These are phyloP conservation scores for Climacium dendroides DNA, from an alignment of 225 moss, liverwort and hornwort genomes.

Conservation along the genomic window DNA sequence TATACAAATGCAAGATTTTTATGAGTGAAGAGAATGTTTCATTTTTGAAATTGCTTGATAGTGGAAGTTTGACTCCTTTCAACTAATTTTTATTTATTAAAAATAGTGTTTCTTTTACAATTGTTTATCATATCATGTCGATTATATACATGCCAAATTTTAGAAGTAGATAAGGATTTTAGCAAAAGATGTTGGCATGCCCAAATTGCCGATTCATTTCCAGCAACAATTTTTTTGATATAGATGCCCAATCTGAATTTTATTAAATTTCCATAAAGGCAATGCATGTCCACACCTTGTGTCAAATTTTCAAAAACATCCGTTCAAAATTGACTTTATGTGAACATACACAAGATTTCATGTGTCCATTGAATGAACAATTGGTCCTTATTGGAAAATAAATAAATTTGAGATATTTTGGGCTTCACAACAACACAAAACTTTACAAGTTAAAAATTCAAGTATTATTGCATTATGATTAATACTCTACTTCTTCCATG, in stretches of 20 bases:
- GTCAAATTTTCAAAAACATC: neutral
- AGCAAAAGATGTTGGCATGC: fast-evolving
- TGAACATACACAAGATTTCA: neutral
- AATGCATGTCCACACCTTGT: neutral
- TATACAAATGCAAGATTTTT: neutral
- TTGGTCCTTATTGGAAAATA: neutral
- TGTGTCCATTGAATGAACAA: neutral
- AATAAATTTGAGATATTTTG: too few relatives aligned
- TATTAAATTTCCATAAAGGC: neutral
- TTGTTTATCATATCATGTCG: neutral
- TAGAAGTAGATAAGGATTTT: fast-evolving
- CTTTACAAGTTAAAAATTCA: too few relatives aligned
- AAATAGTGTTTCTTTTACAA: neutral
- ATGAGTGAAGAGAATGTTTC: neutral
- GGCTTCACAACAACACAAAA: too few relatives aligned
- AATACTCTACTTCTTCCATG: too few relatives aligned
- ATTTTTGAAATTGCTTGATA: fast-evolving
- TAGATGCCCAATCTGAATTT: fast-evolving
- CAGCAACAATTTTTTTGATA: neutral
- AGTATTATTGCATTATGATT: too few relatives aligned
- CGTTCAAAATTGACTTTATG: neutral
- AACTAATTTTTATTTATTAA: fast-evolving
- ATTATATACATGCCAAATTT: neutral
- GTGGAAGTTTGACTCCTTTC: neutral
- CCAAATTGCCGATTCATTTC: fast-evolving